Conservation (phyloP, 371 early-diverging fungal species). For the Umbelopsis sp. region DNA sequence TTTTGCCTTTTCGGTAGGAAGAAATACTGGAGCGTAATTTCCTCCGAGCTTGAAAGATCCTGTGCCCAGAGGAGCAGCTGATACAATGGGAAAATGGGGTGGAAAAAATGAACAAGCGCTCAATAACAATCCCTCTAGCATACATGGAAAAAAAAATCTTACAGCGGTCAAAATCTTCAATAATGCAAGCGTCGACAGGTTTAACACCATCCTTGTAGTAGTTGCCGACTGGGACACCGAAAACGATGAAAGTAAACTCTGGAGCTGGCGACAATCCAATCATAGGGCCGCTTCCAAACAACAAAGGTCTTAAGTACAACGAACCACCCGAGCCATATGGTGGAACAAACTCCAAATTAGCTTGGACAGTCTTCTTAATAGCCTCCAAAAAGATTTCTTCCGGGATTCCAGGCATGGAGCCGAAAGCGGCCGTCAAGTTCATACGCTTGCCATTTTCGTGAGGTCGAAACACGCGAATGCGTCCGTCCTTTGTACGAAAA, state of each 20-base stretch:
- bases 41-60: conserved; percentile 79
- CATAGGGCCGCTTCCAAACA: conserved; percentile 74
- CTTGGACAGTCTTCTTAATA: conserved; percentile 57
- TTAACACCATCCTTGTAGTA: conserved; percentile 72
- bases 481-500: conserved; percentile 73
- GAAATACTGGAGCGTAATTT: conserved; percentile 74
- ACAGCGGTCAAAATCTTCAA: conserved; percentile 77
- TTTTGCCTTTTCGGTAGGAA: conserved; percentile 64
- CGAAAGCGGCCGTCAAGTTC: conserved; percentile 56
- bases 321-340: conserved; percentile 68
- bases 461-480: conserved; percentile 78
- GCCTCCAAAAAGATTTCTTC: conserved; percentile 72
- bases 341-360: conserved; percentile 77
- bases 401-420: conserved; percentile 68
- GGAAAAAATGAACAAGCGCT: background rate
- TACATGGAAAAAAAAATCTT: conserved; percentile 18
- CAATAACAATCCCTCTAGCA: background rate
- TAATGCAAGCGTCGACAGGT: conserved; percentile 71
- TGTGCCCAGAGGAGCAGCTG: conserved; percentile 63
- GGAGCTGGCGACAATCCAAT: conserved; percentile 69
- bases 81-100: background rate
- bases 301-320: conserved; percentile 71
- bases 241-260: conserved; percentile 76
- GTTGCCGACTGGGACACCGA: conserved; percentile 74
- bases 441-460: conserved; percentile 75